These are phyloP conservation scores for Rhodomyrtus tomentosa DNA, from an alignment of 345 rosid genomes.

Conservation along the genomic window DNA sequence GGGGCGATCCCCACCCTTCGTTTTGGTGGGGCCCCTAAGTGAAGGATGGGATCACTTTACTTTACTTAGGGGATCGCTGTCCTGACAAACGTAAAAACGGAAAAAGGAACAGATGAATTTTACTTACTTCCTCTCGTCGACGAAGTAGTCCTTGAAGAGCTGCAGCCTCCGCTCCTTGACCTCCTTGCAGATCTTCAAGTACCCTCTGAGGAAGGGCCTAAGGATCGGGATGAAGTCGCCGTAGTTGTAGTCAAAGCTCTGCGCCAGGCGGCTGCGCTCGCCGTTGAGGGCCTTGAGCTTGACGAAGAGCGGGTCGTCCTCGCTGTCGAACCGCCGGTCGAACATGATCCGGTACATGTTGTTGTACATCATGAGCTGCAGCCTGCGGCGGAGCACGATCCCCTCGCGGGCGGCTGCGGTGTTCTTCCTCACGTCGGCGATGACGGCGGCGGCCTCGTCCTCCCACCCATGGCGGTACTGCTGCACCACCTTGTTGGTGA, in stretches of 20 bases:
- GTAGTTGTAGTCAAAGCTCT: slow-evolving; percentile 94
- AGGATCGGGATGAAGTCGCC: slow-evolving; percentile 95
- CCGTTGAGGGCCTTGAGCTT: slow-evolving; percentile 86
- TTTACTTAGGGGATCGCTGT: too few relatives aligned
- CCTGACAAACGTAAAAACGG: too few relatives aligned
- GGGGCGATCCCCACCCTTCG: too few relatives aligned
- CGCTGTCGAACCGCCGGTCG: slow-evolving; percentile 82
- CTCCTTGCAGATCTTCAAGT: slow-evolving; percentile 82
- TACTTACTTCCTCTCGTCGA: slow-evolving; percentile 84
- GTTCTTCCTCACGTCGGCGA: slow-evolving; percentile 64
- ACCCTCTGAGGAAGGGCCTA: slow-evolving; percentile 87
- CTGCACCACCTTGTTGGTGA: slow-evolving; percentile 85
- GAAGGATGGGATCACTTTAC: too few relatives aligned
- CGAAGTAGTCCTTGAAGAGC: slow-evolving; percentile 88
- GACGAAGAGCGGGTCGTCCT: slow-evolving; percentile 71
- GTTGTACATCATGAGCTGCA: slow-evolving; percentile 97
- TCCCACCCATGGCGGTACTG: slow-evolving; percentile 71
- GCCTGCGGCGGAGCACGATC: slow-evolving; percentile 57
- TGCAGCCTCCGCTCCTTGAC: slow-evolving; percentile 68
- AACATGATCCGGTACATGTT: slow-evolving; percentile 96
- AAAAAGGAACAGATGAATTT: too few relatives aligned
- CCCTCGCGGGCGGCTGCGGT: slow-evolving; percentile 64
- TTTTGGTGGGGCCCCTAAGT: too few relatives aligned
- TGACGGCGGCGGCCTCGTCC: slow-evolving; percentile 57
- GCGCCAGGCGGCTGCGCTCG: slow-evolving; percentile 82